Percentiles rank a stretch among this genome's conserved stretches.
phyloP scores from a whole-genome alignment of 1,139 yeast genomes.

The Yamadazyma jaroonii region DNA sequence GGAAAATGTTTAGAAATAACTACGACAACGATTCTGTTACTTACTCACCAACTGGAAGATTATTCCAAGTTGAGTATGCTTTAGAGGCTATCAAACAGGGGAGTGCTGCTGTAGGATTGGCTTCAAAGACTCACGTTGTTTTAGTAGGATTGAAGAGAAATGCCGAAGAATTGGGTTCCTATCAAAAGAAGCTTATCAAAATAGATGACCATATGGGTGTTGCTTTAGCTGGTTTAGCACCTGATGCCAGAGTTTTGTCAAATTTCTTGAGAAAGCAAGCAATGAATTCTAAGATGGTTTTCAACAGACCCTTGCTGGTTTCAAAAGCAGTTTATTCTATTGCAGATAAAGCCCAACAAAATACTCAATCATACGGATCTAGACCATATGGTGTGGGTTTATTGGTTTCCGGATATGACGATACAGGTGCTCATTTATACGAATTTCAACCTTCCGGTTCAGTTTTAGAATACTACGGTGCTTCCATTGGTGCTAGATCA shows the following conservation, averaged over 20 bases:
- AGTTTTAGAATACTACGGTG: slow-evolving; percentile 84
- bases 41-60: slow-evolving; percentile 94
- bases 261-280: slow-evolving; percentile 90
- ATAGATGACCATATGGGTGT: slow-evolving; percentile 93
- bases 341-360: slow-evolving; percentile 96
- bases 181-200: slow-evolving; percentile 88
- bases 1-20: slow-evolving; percentile 81
- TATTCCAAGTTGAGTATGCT: slow-evolving; percentile 95
- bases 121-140: slow-evolving; percentile 83
- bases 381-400: slow-evolving; percentile 98
- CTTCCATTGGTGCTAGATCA: slow-evolving; percentile 97
- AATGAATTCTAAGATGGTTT: slow-evolving; percentile 81
- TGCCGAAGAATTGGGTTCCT: slow-evolving; percentile 96
- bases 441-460: slow-evolving; percentile 98
- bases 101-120: slow-evolving; percentile 92
- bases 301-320: slow-evolving; percentile 83
- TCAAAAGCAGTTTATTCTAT: slow-evolving; percentile 80
- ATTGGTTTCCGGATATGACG: slow-evolving; percentile 88
- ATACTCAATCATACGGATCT: slow-evolving; percentile 93
- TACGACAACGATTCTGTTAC: slow-evolving; percentile 98
- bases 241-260: slow-evolving; percentile 92
- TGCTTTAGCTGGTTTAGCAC: slow-evolving; percentile 96
- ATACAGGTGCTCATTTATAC: slow-evolving; percentile 87
- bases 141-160: slow-evolving; percentile 92
- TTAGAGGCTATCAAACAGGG: slow-evolving; percentile 98